phyloP scores from a whole-genome alignment of 1,284 basidiomycete species.

The Pseudozyma sp. region DNA sequence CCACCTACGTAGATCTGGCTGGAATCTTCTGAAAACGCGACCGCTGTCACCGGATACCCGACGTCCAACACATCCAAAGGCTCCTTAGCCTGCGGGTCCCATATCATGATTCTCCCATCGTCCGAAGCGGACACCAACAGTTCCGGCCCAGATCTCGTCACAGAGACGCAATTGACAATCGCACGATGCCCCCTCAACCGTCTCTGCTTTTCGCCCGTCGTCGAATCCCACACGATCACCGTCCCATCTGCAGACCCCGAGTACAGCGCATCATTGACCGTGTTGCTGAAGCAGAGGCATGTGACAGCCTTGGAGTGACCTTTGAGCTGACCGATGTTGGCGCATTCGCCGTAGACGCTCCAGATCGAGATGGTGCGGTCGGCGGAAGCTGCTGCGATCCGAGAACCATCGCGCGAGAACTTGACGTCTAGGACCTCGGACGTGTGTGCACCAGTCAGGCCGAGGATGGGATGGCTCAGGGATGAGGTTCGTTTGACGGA shows the following conservation, averaged over 20 bases:
- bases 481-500: slow-evolving; percentile 58
- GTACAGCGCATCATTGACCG: slow-evolving; percentile 47
- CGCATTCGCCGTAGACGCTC: slow-evolving; percentile 63
- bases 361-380: slow-evolving; percentile 66
- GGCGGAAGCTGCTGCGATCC: slow-evolving; percentile 59
- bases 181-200: slow-evolving; percentile 63
- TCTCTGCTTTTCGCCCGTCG: slow-evolving; percentile 59
- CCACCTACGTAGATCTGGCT: slow-evolving; percentile 66
- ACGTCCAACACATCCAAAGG: slow-evolving; percentile 61
- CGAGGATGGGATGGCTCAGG: slow-evolving; percentile 58
- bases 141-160: slow-evolving; percentile 51
- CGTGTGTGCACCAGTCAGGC: slow-evolving; percentile 60
- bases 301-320: slow-evolving; percentile 66
- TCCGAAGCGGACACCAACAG: slow-evolving; percentile 62
- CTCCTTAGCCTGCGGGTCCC: slow-evolving; percentile 58
- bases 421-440: slow-evolving; percentile 63
- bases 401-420: slow-evolving; percentile 61
- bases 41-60: slow-evolving; percentile 67
- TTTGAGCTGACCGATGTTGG: slow-evolving; percentile 63
- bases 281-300: slow-evolving; percentile 55
- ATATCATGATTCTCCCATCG: slow-evolving; percentile 65
- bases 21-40: slow-evolving; percentile 65
- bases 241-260: slow-evolving; percentile 67
- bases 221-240: slow-evolving; percentile 60
- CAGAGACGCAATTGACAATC: slow-evolving; percentile 64